A percentile compares a stretch with the other conserved stretches of the same genome.
Conservation (phyloP, 192 early-diverging fungal genomes). For the Gonapodya prolifera region DNA sequence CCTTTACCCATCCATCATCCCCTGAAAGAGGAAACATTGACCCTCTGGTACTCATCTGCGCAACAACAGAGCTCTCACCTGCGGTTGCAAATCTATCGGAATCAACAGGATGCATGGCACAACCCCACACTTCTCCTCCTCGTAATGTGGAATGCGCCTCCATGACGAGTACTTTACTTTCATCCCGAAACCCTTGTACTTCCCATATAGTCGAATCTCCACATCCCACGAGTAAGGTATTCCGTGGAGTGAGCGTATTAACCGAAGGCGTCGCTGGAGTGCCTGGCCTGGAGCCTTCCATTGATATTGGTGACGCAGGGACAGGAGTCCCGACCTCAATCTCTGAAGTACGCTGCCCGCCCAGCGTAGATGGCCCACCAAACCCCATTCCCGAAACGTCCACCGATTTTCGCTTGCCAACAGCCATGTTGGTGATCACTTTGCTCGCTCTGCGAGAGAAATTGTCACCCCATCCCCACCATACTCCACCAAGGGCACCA, state of each 20-base stretch:
- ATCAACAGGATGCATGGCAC: not conserved
- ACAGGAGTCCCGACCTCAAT: not conserved
- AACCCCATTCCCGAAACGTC: not conserved
- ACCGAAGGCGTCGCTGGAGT: not conserved
- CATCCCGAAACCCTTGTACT: not conserved
- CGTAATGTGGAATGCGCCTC: not conserved
- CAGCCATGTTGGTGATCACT: not conserved
- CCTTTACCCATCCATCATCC: not conserved
- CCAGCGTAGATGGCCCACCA: not conserved
- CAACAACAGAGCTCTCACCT: not conserved
- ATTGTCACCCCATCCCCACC: not conserved
- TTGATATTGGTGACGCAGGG: not conserved
- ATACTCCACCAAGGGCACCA: not conserved
- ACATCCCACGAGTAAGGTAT: not conserved
- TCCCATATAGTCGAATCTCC: not conserved
- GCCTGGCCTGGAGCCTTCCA: not conserved
- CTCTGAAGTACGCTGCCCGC: not conserved
- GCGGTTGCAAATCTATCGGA: not conserved
- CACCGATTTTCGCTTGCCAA: not conserved
- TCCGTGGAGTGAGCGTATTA: not conserved
- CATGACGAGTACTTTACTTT: not conserved
- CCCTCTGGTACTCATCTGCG: too few relatives aligned
- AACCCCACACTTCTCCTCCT: not conserved
- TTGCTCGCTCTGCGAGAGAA: not conserved
- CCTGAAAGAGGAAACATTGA: not conserved